Conservation (phyloP, 2,329 filamentous ascomycete species). For the Fusarium sp. region DNA sequence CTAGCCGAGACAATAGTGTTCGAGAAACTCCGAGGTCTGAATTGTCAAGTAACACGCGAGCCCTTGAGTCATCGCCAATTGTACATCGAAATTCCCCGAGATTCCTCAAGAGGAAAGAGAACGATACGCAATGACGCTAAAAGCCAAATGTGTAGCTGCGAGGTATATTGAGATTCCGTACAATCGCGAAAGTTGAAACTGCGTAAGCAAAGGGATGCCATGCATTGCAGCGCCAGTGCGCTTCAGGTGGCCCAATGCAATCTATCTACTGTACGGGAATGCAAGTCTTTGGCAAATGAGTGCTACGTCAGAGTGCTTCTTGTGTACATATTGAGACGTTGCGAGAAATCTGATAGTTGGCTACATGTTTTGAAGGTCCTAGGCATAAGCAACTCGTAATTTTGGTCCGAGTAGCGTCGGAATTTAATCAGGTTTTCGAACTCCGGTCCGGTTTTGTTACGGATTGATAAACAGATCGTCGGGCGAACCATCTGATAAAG, state of each 20-base stretch:
- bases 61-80: neutral
- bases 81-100: slow-evolving; percentile 14
- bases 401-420: slow-evolving; percentile 19
- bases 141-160: slow-evolving; percentile 10
- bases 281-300: slow-evolving; percentile 6
- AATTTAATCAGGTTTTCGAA: slow-evolving; percentile 13
- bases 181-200: slow-evolving; percentile 30
- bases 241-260: slow-evolving; percentile 24
- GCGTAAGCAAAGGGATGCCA: slow-evolving; percentile 28
- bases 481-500: slow-evolving; percentile 7
- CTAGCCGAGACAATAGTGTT: neutral
- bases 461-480: slow-evolving; percentile 28
- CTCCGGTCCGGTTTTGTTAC: neutral
- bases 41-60: neutral
- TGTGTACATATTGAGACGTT: neutral
- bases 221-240: slow-evolving; percentile 15
- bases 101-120: slow-evolving; percentile 19
- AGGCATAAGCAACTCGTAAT: slow-evolving; percentile 19
- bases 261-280: slow-evolving; percentile 16
- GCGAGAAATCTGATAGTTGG: neutral
- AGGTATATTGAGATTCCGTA: slow-evolving; percentile 32
- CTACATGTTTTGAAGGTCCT: neutral
- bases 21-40: neutral
- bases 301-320: slow-evolving; percentile 18
- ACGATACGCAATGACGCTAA: slow-evolving; percentile 27